phyloP scores from a whole-genome alignment of 2,329 filamentous ascomycete species.

The Cladosporium sp. region DNA sequence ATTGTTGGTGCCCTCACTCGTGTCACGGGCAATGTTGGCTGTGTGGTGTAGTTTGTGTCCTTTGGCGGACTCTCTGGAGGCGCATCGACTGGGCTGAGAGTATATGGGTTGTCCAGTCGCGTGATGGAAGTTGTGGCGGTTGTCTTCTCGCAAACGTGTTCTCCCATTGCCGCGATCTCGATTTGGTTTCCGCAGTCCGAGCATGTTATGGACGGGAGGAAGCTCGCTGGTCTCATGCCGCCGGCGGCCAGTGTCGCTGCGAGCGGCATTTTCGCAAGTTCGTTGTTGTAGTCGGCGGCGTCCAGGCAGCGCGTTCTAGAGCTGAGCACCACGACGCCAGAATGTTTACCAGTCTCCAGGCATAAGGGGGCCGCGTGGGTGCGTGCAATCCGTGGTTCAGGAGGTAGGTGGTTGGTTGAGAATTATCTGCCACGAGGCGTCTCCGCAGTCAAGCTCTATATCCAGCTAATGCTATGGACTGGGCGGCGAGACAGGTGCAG shows the following conservation, averaged over 20 bases:
- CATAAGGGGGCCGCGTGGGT: slow-evolving; percentile 16
- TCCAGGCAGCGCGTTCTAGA: slow-evolving; percentile 12
- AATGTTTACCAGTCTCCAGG: slow-evolving; percentile 5
- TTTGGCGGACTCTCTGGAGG: slow-evolving; percentile 7
- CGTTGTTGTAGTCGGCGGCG: neutral
- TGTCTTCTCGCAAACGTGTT: slow-evolving; percentile 65
- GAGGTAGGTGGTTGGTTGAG: slow-evolving; percentile 20
- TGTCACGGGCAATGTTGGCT: slow-evolving; percentile 12
- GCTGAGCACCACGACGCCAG: slow-evolving; percentile 14
- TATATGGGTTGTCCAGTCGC: slow-evolving; percentile 8
- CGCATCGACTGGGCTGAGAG: neutral
- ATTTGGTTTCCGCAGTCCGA: slow-evolving; percentile 76
- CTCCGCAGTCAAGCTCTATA: slow-evolving; percentile 11
- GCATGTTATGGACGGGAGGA: slow-evolving; percentile 85
- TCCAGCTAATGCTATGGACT: slow-evolving; percentile 14
- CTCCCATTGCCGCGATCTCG: slow-evolving; percentile 81
- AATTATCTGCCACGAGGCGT: slow-evolving; percentile 14
- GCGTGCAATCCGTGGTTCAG: slow-evolving; percentile 9
- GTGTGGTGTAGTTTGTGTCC: slow-evolving; percentile 14
- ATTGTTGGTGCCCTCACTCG: slow-evolving; percentile 20
- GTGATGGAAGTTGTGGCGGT: slow-evolving; percentile 26
- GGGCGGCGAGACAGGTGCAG: slow-evolving; percentile 14
- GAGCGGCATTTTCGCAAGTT: slow-evolving; percentile 31
- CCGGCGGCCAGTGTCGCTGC: slow-evolving; percentile 31
- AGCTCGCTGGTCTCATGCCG: slow-evolving; percentile 62